A percentile compares a stretch with the other conserved stretches of the same genome.
phyloP scores from a whole-genome alignment of 1,284 basidiomycete species.

The Megacollybia platyphylla region DNA sequence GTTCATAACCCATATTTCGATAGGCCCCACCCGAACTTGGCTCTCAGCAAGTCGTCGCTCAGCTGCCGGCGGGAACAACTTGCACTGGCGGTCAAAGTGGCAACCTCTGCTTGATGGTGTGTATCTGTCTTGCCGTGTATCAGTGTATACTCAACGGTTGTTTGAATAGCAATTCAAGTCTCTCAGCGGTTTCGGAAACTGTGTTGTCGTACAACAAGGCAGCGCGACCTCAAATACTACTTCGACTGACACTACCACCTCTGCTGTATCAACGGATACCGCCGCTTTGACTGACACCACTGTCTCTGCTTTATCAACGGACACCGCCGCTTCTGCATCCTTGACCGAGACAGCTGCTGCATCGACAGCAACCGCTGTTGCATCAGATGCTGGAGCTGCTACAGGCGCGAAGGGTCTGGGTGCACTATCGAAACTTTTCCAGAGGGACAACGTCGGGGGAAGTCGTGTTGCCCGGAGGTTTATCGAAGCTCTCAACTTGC shows the following conservation, averaged over 20 bases:
- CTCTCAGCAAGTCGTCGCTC: conserved; percentile 24
- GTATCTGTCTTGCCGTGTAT: conserved; percentile 6
- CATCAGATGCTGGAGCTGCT: not conserved
- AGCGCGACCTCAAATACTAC: conserved; percentile 7
- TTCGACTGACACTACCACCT: conserved; percentile 4
- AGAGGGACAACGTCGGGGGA: no score
- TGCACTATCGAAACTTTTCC: not conserved
- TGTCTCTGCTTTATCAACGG: conserved; percentile 3
- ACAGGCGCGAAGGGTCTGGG: not conserved
- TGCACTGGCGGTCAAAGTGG: conserved; percentile 31
- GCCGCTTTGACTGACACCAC: conserved; percentile 4
- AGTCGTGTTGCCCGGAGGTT: no score
- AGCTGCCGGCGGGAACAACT: conserved; percentile 30
- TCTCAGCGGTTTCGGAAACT: conserved; percentile 27
- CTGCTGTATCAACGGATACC: conserved; percentile 1
- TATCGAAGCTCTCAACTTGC: no score
- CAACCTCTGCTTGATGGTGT: conserved; percentile 31
- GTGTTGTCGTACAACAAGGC: conserved; percentile 3
- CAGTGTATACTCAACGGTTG: not conserved
- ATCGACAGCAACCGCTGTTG: not conserved
- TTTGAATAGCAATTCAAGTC: conserved; percentile 22
- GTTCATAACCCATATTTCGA: not conserved
- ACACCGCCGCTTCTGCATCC: not conserved
- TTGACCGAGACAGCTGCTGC: not conserved
- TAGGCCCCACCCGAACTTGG: conserved; percentile 19